Percentiles rank a stretch among this genome's conserved stretches.
Conservation (phyloP, 1,284 basidiomycete genomes). For the Apiotrichum siamense region DNA sequence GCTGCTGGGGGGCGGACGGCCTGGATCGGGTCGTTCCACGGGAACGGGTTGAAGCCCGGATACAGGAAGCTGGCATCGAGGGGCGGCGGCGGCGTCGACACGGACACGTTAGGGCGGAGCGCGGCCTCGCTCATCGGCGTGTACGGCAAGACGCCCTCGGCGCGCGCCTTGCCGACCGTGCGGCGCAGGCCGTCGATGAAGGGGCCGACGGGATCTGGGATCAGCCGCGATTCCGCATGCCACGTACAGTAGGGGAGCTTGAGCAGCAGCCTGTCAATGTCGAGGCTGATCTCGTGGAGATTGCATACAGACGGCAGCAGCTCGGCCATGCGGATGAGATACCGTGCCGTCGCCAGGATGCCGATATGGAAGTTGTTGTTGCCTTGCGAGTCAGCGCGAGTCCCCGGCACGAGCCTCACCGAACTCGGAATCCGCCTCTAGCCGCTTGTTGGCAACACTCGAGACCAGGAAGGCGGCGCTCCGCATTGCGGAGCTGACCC, state of each 20-base stretch:
- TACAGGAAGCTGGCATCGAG: background rate
- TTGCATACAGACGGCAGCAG: constrained; percentile 15
- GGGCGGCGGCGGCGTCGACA: background rate
- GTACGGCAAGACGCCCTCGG: constrained; percentile 10
- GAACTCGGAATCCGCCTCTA: constrained; percentile 18
- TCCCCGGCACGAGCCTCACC: too few species aligned
- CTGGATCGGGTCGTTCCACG: constrained; percentile 17
- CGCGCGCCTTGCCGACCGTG: constrained; percentile 11
- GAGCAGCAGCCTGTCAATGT: constrained; percentile 16
- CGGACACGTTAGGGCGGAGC: background rate
- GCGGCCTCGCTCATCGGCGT: constrained; percentile 10
- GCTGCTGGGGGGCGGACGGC: too few species aligned
- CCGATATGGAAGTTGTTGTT: constrained; percentile 20
- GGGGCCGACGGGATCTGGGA: constrained; percentile 2
- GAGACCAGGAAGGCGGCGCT: constrained; percentile 10
- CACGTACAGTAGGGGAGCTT: constrained; percentile 10
- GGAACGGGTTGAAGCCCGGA: constrained; percentile 18
- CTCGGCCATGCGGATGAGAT: constrained; percentile 20
- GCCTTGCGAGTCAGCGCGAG: too few species aligned
- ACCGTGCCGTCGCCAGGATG: constrained; percentile 17
- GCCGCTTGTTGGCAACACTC: constrained; percentile 8
- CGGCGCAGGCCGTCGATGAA: constrained; percentile 14
- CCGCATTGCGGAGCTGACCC: constrained; percentile 10
- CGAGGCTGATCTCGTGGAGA: constrained; percentile 9
- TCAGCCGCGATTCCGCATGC: too few species aligned